Evolutionary conservation across 2,329 filamentous ascomycete species (phyloP).

Genomic region (Teratosphaeriaceae sp.): DNA sequence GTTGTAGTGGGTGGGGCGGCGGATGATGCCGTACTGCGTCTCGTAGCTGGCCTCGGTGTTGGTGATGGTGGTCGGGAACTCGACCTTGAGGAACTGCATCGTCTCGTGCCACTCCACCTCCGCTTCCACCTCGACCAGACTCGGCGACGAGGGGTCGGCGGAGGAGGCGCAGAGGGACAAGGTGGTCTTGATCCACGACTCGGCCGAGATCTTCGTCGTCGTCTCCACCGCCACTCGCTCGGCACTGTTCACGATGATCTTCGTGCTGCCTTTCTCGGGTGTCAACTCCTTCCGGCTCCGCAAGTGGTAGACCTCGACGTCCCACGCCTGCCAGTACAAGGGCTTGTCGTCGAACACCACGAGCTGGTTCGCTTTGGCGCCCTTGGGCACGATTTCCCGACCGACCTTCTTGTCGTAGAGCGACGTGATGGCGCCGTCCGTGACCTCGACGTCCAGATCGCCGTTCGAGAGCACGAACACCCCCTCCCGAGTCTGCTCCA

Average conservation of each 20-base stretch:
- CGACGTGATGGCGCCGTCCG: conserved; percentile 73
- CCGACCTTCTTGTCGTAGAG: conserved; percentile 67
- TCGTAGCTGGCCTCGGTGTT: conserved; percentile 95
- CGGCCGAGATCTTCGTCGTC: conserved; percentile 77
- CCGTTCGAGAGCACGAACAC: conserved; percentile 76
- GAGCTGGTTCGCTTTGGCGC: conserved; percentile 76
- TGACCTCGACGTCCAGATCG: conserved; percentile 65
- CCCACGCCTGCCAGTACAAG: conserved; percentile 96
- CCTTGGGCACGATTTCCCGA: conserved; percentile 69
- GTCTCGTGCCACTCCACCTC: conserved; percentile 97
- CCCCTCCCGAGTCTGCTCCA: conserved; percentile 13
- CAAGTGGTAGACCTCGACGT: conserved; percentile 94
- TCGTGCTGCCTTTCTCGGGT: conserved; percentile 55
- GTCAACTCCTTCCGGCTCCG: conserved; percentile 73
- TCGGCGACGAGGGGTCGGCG: conserved; percentile 45
- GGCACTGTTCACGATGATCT: conserved; percentile 62
- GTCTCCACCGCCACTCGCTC: conserved; percentile 78
- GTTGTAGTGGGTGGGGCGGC: conserved; percentile 94
- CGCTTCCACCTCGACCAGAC: conserved; percentile 68
- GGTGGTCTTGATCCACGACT: conserved; percentile 79
- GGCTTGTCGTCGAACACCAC: conserved; percentile 97
- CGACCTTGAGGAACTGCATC: conserved; percentile 97
- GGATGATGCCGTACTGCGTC: conserved; percentile 84
- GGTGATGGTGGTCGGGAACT: conserved; percentile 87
- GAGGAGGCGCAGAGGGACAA: conserved; percentile 70